Evolutionary conservation across 1,284 basidiomycete species (phyloP).

Genomic region (Heliocybe sulcata): DNA sequence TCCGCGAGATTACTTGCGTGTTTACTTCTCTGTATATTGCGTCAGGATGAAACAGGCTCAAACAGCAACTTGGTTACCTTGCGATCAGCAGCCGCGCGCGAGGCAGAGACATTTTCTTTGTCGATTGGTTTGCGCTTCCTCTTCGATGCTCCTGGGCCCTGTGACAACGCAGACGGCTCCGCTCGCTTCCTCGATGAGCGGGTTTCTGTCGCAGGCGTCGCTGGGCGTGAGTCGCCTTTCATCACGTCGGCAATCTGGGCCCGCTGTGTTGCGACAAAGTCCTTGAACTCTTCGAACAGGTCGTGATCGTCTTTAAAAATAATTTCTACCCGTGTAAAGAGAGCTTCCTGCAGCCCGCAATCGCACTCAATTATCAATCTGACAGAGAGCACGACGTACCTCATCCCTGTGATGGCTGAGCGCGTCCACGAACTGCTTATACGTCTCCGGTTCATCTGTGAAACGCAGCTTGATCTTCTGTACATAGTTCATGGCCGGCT

Average conservation of each 20-base stretch:
- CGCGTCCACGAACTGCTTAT: constrained; percentile 90
- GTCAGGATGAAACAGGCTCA: background rate
- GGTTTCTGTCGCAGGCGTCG: background rate
- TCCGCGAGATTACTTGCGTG: background rate
- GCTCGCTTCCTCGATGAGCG: background rate
- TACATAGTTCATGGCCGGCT: constrained; percentile 88
- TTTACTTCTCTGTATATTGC: background rate
- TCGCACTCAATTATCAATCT: constrained; percentile 34
- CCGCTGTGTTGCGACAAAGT: constrained; percentile 69
- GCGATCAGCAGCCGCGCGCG: background rate
- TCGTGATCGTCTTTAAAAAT: constrained; percentile 89
- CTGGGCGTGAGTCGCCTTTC: background rate
- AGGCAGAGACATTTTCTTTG: constrained; percentile 16
- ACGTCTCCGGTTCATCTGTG: constrained; percentile 78
- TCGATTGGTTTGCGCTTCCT: constrained; percentile 51
- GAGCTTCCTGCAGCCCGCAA: constrained; percentile 48
- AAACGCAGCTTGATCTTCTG: constrained; percentile 97
- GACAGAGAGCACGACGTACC: constrained; percentile 36
- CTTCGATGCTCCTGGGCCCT: constrained; percentile 33
- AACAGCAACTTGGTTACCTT: background rate
- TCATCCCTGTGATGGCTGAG: constrained; percentile 66
- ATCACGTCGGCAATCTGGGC: constrained; percentile 31
- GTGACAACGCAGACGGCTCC: background rate
- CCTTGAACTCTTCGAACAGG: constrained; percentile 84
- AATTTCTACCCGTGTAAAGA: constrained; percentile 79